These are phyloP conservation scores for Bipolaris oryzae DNA, from an alignment of 2,329 filamentous ascomycete genomes.

Conservation along the genomic window DNA sequence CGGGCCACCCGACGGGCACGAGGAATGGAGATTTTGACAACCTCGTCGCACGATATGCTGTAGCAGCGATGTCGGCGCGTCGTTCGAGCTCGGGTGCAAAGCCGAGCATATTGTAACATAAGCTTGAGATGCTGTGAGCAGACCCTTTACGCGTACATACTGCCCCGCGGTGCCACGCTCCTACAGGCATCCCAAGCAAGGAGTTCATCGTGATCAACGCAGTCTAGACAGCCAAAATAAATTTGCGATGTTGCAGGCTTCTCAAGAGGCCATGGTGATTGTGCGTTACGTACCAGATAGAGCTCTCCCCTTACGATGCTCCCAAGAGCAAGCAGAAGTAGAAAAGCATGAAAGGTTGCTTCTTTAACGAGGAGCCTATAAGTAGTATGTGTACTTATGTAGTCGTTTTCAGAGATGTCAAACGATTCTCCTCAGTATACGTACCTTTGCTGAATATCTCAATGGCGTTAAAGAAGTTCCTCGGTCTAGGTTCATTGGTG, in stretches of 20 bases:
- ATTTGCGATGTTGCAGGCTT: not conserved
- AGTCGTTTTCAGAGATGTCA: not conserved
- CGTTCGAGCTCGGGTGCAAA: constrained; percentile 2
- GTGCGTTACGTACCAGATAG: not conserved
- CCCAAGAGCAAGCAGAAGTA: not conserved
- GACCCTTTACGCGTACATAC: not conserved
- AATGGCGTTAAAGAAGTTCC: not conserved
- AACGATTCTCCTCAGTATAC: not conserved
- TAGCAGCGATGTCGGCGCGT: not conserved
- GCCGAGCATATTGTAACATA: constrained; percentile 10
- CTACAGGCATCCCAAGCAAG: not conserved
- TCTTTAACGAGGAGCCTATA: not conserved
- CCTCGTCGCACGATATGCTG: constrained; percentile 25
- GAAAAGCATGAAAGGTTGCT: not conserved
- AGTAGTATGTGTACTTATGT: no score
- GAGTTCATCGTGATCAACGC: not conserved
- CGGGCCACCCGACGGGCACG: constrained; percentile 16
- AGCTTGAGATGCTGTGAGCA: constrained; percentile 1
- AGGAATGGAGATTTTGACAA: constrained; percentile 35
- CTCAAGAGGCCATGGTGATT: not conserved
- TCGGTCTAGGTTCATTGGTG: not conserved
- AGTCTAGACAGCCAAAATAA: not conserved
- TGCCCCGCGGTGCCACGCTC: constrained; percentile 10
- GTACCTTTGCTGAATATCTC: not conserved
- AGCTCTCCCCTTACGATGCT: no score